phyloP scores from a whole-genome alignment of 2,329 filamentous ascomycete species.

The Trichoderma harzianum region DNA sequence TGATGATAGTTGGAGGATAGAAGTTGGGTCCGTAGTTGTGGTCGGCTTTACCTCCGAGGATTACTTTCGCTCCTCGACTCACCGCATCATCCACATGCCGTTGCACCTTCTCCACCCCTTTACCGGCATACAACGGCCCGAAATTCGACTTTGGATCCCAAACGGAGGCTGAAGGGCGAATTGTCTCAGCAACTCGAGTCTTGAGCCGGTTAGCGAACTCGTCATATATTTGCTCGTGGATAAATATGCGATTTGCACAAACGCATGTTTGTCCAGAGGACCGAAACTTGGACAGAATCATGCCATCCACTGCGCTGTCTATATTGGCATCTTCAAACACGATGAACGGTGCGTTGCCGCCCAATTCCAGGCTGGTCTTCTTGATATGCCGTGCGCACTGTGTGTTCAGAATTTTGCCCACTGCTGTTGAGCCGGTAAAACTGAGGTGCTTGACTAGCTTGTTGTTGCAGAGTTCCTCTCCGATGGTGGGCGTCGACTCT shows the following conservation, averaged over 20 bases:
- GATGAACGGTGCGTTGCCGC: slow-evolving; percentile 60
- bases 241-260: slow-evolving; percentile 72
- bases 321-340: slow-evolving; percentile 74
- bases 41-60: slow-evolving; percentile 51
- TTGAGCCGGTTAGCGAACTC: slow-evolving; percentile 44
- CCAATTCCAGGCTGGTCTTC: too few relatives aligned
- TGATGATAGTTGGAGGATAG: slow-evolving; percentile 68
- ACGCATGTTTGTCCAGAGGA: slow-evolving; percentile 90
- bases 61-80: slow-evolving; percentile 57
- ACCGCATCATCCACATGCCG: slow-evolving; percentile 62
- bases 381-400: too few relatives aligned
- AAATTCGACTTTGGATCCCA: slow-evolving; percentile 56
- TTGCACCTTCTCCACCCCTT: slow-evolving; percentile 55
- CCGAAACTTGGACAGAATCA: slow-evolving; percentile 71
- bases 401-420: slow-evolving; percentile 26
- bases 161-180: slow-evolving; percentile 62
- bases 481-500: slow-evolving; percentile 63
- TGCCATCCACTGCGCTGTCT: slow-evolving; percentile 58
- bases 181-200: not conserved
- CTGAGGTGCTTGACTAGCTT: slow-evolving; percentile 66
- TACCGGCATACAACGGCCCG: slow-evolving; percentile 61
- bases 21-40: slow-evolving; percentile 50
- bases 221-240: slow-evolving; percentile 71
- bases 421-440: slow-evolving; percentile 61
- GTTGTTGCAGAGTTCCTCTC: slow-evolving; percentile 60